Base-by-base conservation (phyloP, 2,329 filamentous ascomycete species). In the Penicillium sp. region DNA sequence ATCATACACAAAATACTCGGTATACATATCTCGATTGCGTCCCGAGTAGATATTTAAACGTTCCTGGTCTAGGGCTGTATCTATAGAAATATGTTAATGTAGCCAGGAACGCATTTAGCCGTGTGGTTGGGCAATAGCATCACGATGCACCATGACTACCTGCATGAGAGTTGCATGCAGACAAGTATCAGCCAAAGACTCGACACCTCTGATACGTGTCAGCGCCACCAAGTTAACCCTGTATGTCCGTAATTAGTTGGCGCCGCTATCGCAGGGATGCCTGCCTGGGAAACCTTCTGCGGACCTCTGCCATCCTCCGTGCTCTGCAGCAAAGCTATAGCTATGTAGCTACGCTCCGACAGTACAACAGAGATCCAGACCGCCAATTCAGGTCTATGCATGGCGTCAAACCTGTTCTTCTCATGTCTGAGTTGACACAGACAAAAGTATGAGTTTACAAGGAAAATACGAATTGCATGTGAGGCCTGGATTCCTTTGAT, bases 201-300 rank as follows among this genome's bases (percentile, higher is more conserved):
- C 38, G 40, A 41, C 41, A 41, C 23, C 30, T 55, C 42, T 38
- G 44, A 46, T 61, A 65, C 61, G 61, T 65, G 62, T 65, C 62
- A 64, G 59, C 60, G 61, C 62, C 62, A 65, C 61, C 49, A 55
- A 52, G 30, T 59, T 39, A 53, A 60, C 32, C 14, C 39, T 30
- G 51, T 23, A 27, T 42, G 47, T 42, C 53, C 53, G 50, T 53
- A 55, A 58, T 55, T 39, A 51, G 42, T 39, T 50, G 45, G 40
- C 47, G 51, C 48, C 47, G 41, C 36, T 55, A 55, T 60, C 42
- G 50, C 56, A 59, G 38, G 61, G 61, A 55, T 60, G 18, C 7
- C 34, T 10, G n/a, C 39, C 19, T 26, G 43, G 45, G 44, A 38
- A 60, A 54, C 55, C 51, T 54, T 60, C 43, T 56, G 36, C 51